A percentile compares a stretch with the other conserved stretches of the same genome.
Conservation (phyloP, 2,329 filamentous ascomycete species). For the Colletotrichum scovillei region DNA sequence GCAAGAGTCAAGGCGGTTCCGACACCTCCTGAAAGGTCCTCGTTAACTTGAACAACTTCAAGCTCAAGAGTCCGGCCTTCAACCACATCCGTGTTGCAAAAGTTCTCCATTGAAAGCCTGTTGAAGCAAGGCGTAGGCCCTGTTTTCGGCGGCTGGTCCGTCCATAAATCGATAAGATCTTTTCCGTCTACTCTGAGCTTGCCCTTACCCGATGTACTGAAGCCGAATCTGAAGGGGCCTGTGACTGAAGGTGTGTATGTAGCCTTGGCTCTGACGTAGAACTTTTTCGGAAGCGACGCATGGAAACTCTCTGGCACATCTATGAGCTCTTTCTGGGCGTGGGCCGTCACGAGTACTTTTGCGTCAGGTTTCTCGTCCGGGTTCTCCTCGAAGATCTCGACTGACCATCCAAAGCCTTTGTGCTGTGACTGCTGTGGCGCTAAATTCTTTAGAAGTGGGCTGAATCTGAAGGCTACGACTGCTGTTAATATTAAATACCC, state of each 20-base stretch:
- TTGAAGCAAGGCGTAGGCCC: constrained; percentile 36
- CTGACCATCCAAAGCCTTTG: constrained; percentile 29
- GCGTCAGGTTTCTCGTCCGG: constrained; percentile 16
- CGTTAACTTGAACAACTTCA: constrained; percentile 34
- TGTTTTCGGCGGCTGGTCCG: constrained; percentile 29
- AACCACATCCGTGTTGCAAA: constrained; percentile 6
- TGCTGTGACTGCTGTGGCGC: not conserved
- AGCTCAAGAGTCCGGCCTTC: constrained; percentile 13
- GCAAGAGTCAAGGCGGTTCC: constrained; percentile 38
- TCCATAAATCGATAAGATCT: constrained; percentile 41
- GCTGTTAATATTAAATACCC: not conserved
- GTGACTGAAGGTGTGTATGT: constrained; percentile 19
- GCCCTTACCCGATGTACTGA: constrained; percentile 40
- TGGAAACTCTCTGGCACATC: constrained; percentile 35
- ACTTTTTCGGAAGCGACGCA: constrained; percentile 25
- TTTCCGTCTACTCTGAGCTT: constrained; percentile 41
- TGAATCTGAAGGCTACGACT: constrained; percentile 33
- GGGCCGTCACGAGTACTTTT: constrained; percentile 12
- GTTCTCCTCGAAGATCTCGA: constrained; percentile 32
- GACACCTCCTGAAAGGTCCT: constrained; percentile 38
- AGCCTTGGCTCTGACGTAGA: constrained; percentile 31
- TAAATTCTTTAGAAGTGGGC: constrained; percentile 25
- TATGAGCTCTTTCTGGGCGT: constrained; percentile 32
- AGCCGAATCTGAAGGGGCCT: constrained; percentile 25
- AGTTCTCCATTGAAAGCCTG: constrained; percentile 34